Evolutionary conservation across 129 eudicot species (phyloP).

Genomic region (Lactuca saligna): DNA sequence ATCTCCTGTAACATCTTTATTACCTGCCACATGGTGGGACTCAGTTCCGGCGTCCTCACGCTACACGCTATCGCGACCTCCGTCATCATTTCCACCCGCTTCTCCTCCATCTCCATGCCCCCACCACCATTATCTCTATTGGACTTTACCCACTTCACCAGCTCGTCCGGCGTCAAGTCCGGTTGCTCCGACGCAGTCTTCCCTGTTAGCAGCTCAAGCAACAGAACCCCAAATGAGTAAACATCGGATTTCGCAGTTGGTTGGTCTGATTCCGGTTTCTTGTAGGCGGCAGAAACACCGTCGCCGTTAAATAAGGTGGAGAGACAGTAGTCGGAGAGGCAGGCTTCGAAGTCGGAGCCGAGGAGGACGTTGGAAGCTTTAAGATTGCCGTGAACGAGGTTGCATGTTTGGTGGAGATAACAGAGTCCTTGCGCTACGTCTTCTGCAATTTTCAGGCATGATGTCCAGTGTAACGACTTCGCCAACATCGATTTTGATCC

Average conservation of each 20-base stretch:
- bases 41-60: constrained; percentile 58
- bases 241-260: constrained; percentile 67
- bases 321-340: constrained; percentile 72
- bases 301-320: constrained; percentile 37
- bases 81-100: constrained; percentile 65
- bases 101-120: constrained; percentile 42
- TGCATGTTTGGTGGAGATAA: constrained; percentile 83
- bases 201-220: constrained; percentile 73
- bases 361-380: constrained; percentile 84
- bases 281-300: constrained; percentile 35
- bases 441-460: constrained; percentile 89
- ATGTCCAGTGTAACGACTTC: constrained; percentile 89
- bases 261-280: constrained; percentile 59
- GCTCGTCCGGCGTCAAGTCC: constrained; percentile 41
- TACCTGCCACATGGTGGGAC: constrained; percentile 96
- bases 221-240: constrained; percentile 72
- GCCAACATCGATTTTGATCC: constrained; percentile 76
- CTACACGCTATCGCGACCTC: constrained; percentile 84
- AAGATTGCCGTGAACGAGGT: constrained; percentile 82
- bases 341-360: constrained; percentile 85
- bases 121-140: constrained; percentile 54
- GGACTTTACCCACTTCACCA: constrained; percentile 67
- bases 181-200: constrained; percentile 64
- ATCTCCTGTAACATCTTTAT: constrained; percentile 84
- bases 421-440: constrained; percentile 85